Base-by-base conservation (phyloP, 2,329 filamentous ascomycete genomes). In the Fusarium duplospermum region DNA sequence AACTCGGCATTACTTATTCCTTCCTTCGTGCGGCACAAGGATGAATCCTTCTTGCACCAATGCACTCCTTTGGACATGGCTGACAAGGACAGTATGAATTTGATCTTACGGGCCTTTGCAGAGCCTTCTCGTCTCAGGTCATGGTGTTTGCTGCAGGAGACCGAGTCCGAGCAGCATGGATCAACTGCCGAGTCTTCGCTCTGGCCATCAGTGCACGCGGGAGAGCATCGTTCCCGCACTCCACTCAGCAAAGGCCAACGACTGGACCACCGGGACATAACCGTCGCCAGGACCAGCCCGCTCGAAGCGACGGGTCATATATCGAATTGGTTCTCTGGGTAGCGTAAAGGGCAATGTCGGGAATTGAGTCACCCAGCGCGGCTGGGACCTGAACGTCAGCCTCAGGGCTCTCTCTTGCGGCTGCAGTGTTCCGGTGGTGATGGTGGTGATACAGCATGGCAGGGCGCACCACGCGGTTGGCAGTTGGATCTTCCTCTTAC, bases 341-440 rank as follows among this genome's bases (percentile, higher is more conserved):
- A 54, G 11, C 18, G 50, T 11, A 54, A 31, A 31, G 18, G 47
- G 24, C 0, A 29, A 52, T 11, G 47, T 29, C 29, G 24, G 24
- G 47, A 29, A 50, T 50, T 50, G 45, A 29, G 2, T 29, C 16
- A 29, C 45, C 24, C 16, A 22, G 29, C 16, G 33, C 58, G 38
- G 27, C 58, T 62, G 33, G 29, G 42, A 33, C 45, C 36, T 40
- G n/a, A 45, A 64, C 65, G 31, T 29, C 36, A 16, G 50, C 29
- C 35, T 66, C 71, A 67, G 69, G 56, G 50, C 72, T 72, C 42
- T 59, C 36, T 36, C 24, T 62, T 72, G 47, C 64, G 64, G 31
- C 70, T 75, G 72, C 65, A 72, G 69, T 27, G 59, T 66, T 40
- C 72, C 72, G 65, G 50, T 54, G 61, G 36, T 45, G 54, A 61